Evolutionary conservation across 148 eudicot genomes (phyloP), one percentile per base, ranked within the genome.

Genomic region (Chenopodium quinoa): DNA sequence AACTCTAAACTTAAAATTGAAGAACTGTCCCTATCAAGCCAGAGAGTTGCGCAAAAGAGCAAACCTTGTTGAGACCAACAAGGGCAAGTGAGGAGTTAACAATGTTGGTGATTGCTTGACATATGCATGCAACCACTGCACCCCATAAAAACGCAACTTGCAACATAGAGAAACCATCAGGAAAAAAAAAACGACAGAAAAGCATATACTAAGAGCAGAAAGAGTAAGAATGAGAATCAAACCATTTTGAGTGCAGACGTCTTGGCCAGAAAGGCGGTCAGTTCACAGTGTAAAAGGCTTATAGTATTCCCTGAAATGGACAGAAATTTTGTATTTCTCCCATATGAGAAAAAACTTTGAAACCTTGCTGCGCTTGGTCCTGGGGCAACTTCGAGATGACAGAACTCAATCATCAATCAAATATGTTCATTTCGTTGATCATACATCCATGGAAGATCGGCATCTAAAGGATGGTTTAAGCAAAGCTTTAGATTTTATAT

Each of bases 11-110:
- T 19, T 25, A 77, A 77, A 77, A 60, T 13, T 46, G 31, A 78
- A 78, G 40, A 20, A 16, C 2, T 11, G 17, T 25, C 78, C 44
- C 32, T 31, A 31, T 4, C 46, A 3, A n/a, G 29, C 4, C 1
- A 67, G 44, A 47, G 19, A 22, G 50, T 31, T 31, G 50, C 50
- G 50, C 8, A 31, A 76, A 66, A 25, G 32, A 75, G 73, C 63
- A 65, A 80, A 97, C 99, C 99, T 92, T 97, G 86, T 94, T 98
- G 2, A 97, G 93, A 50, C 99, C 99, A 78, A 97, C 99, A 0
- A 98, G 99, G 10, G 98, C 99, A 70, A 97, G 97, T 6, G 99
- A 94, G 11, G 99, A 89, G 86, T 97, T 97, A 17, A 97, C 98
- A 44, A 97, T 94, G 67, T 97, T 94, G 2, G 97, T 90, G 4